A percentile compares a stretch with the other conserved stretches of the same genome.
These are phyloP conservation scores for Cyberlindnera americana DNA, from an alignment of 805 yeast genomes.

Conservation along the genomic window DNA sequence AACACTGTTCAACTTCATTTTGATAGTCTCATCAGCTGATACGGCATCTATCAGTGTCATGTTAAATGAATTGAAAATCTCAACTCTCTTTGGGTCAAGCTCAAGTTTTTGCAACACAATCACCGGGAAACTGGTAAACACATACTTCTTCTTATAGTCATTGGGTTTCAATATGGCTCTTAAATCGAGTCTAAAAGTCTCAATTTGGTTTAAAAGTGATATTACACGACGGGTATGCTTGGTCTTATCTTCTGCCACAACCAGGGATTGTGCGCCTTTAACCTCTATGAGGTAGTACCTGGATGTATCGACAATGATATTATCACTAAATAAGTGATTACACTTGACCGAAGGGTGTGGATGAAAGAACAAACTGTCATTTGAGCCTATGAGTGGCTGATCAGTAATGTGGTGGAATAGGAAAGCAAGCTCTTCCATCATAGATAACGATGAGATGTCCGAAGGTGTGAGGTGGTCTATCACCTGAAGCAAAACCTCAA, in stretches of 20 bases:
- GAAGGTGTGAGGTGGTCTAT: slow-evolving; percentile 16
- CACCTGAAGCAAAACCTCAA: slow-evolving; percentile 13
- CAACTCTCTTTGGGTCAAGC: slow-evolving; percentile 15
- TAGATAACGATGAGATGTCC: slow-evolving; percentile 8
- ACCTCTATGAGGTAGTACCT: slow-evolving; percentile 16
- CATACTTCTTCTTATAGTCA: slow-evolving; percentile 10
- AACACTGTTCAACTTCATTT: not conserved
- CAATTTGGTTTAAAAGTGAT: slow-evolving; percentile 11
- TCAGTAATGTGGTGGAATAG: slow-evolving; percentile 13
- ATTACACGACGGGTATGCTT: slow-evolving; percentile 13
- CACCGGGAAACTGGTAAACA: slow-evolving; percentile 5
- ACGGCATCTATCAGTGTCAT: slow-evolving; percentile 1
- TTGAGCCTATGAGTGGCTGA: not conserved
- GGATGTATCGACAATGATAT: slow-evolving; percentile 9
- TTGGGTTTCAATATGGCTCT: slow-evolving; percentile 1
- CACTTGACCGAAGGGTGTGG: slow-evolving; percentile 8
- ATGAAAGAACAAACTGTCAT: slow-evolving; percentile 3
- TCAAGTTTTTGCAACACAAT: slow-evolving; percentile 5
- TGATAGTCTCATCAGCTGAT: slow-evolving; percentile 4
- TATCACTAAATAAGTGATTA: slow-evolving; percentile 5
- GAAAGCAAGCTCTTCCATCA: slow-evolving; percentile 11
- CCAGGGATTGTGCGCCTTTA: slow-evolving; percentile 16
- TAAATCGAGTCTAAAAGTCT: slow-evolving; percentile 4
- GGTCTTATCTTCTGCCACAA: slow-evolving; percentile 15
- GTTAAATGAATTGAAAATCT: slow-evolving; percentile 2